Percentiles rank a stretch among this genome's conserved stretches.
Conservation (phyloP, 2,329 filamentous ascomycete species). For the Alternaria consortialis region DNA sequence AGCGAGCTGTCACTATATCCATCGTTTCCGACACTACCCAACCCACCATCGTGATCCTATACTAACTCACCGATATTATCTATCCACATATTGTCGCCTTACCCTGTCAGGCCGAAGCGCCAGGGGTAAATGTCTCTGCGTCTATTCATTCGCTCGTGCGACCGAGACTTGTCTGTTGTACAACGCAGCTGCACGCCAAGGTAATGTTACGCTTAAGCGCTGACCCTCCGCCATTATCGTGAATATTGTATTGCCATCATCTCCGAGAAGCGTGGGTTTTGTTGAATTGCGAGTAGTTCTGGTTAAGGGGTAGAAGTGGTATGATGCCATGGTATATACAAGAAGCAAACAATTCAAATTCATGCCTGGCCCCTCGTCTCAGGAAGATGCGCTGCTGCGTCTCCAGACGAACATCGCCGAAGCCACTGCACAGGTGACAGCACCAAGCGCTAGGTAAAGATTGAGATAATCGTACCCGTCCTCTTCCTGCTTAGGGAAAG, state of each 20-base stretch:
- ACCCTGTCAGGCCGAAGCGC: conserved; percentile 7
- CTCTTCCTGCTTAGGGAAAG: conserved; percentile 89
- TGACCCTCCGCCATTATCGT: conserved; percentile 5
- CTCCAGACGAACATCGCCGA: conserved; percentile 70
- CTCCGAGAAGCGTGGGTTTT: background rate
- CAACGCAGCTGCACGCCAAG: conserved; percentile 8
- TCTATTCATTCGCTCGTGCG: conserved; percentile 17
- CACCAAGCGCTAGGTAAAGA: conserved; percentile 84
- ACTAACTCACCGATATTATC: conserved; percentile 6
- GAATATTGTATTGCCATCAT: background rate
- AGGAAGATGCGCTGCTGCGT: conserved; percentile 45
- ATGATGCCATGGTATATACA: conserved; percentile 3
- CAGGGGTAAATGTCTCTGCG: conserved; percentile 17
- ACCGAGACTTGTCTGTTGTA: conserved; percentile 5
- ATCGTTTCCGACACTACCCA: background rate
- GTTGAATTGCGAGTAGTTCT: conserved; percentile 1
- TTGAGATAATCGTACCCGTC: conserved; percentile 81
- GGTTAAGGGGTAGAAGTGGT: background rate
- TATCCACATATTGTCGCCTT: conserved; percentile 11
- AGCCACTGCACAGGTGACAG: conserved; percentile 67
- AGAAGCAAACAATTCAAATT: conserved; percentile 3
- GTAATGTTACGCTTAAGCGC: conserved; percentile 23
- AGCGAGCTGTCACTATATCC: conserved; percentile 2
- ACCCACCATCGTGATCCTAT: background rate
- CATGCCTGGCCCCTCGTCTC: background rate